Evolutionary conservation across 305 asterid genomes (phyloP), one percentile per base, ranked within the genome.

Genomic region (Solanum hybrid): DNA sequence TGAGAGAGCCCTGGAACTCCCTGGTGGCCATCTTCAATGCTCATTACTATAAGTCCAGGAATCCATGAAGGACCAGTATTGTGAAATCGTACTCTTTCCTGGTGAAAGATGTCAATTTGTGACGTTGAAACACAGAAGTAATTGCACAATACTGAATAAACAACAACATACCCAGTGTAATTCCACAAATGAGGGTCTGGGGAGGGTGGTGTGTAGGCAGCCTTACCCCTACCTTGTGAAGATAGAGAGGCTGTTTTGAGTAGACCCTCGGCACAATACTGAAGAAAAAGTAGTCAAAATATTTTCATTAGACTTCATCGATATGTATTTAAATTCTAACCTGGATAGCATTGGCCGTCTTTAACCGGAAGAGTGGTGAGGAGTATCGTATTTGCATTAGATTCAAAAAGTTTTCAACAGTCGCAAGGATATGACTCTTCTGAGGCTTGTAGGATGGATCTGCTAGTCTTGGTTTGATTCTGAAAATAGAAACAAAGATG

Each of bases 281-380:
- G 88, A 32, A 85, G 77, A 22, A 7, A 85, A 22, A 32, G 45
- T 39, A 84, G 75, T 20, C 78, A 31, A 83, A 41, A 57, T 61
- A 57, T 32, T 17, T 61, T 20, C 32, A 85, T 81, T n/a, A 14
- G 72, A 82, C 87, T 82, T 82, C 76, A 86, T 22, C 3, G 24
- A 86, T 32, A 29, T 7, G 13, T n/a, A 32, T 22, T n/a, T 6
- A 61, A 39, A 57, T 86, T 89, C 93, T 93, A 81, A 96, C 99
- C 99, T 95, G 98, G 87, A 96, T 93, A 29, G 92, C 94, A 70
- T 93, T 94, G 51, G 96, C 95, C 39, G 97, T 92, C 89, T 84
- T 92, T 94, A 97, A 90, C 90, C 98, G 99, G 92, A 97, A 96
- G 91, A 97, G 98, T 70, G 99, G 99, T 78, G 99, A 95, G 88